phyloP scores from a whole-genome alignment of 176 grass and related monocot genomes.

The Raddia distichophylla region DNA sequence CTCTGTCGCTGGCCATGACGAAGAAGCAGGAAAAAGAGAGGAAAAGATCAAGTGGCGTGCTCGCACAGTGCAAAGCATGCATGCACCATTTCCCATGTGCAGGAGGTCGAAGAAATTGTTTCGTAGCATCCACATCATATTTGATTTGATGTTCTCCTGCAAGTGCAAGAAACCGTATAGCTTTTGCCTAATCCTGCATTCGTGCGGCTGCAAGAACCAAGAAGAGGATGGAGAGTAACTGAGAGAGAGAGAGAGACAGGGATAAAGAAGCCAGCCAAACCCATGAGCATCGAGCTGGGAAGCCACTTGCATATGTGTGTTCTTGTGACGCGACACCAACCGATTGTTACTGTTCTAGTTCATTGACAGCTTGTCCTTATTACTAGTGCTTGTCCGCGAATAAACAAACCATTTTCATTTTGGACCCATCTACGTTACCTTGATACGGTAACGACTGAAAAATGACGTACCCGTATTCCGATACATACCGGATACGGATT shows the following conservation, averaged over 20 bases:
- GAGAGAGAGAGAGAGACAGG: neutral
- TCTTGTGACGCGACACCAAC: neutral
- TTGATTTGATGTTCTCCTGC: neutral
- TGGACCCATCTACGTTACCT: too few species aligned
- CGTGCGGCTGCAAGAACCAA: neutral
- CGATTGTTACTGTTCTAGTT: too few species aligned
- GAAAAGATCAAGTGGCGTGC: neutral
- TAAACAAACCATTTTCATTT: too few species aligned
- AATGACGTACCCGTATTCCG: too few species aligned
- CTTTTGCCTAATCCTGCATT: neutral
- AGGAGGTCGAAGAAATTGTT: neutral
- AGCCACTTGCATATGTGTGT: neutral
- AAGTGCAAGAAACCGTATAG: neutral
- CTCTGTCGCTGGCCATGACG: neutral
- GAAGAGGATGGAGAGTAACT: neutral
- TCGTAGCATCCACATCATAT: neutral
- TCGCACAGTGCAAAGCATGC: neutral
- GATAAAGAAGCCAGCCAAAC: neutral
- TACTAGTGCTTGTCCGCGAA: too few species aligned
- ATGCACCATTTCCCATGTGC: neutral
- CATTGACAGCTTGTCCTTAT: too few species aligned
- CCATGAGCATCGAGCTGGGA: neutral
- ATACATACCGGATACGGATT: too few species aligned
- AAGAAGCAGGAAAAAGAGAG: neutral
- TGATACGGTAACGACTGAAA: too few species aligned